phyloP scores from a whole-genome alignment of 345 rosid species.

The Bruguiera gymnorhiza region DNA sequence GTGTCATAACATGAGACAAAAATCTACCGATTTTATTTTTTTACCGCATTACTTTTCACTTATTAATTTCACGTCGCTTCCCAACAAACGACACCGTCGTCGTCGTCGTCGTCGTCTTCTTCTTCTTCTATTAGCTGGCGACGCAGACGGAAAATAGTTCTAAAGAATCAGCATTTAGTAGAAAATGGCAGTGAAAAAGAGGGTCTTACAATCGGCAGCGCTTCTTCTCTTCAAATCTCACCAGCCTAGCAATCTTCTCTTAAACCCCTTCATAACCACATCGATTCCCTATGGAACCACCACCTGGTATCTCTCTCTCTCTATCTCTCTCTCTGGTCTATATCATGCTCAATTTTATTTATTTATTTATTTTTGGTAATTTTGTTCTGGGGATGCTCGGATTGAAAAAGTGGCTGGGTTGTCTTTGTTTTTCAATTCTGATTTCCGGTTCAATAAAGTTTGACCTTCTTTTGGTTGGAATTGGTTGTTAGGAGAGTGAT shows the following conservation, averaged over 20 bases:
- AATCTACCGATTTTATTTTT: no score
- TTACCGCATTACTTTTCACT: no score
- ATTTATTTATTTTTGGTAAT: neutral
- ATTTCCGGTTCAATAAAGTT: neutral
- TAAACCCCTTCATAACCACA: neutral
- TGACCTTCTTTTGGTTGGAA: neutral
- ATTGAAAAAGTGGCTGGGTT: neutral
- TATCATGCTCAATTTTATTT: neutral
- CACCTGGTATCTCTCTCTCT: neutral
- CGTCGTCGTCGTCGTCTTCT: no score
- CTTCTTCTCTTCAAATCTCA: slow-evolving; percentile 23
- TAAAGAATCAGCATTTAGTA: neutral
- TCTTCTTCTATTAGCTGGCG: no score
- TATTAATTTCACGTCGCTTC: no score
- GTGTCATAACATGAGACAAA: no score
- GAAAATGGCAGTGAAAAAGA: slow-evolving; percentile 29
- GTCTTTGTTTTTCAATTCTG: neutral
- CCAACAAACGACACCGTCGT: no score
- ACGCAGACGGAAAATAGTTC: no score
- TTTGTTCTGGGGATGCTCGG: neutral
- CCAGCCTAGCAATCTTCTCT: slow-evolving; percentile 14
- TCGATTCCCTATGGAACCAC: neutral
- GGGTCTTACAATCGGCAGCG: slow-evolving; percentile 25
- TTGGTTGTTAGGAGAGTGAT: neutral
- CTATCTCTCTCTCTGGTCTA: no score